These are phyloP conservation scores for Zygoascus sp. DNA, from an alignment of 1,139 yeast species.

Conservation along the genomic window DNA sequence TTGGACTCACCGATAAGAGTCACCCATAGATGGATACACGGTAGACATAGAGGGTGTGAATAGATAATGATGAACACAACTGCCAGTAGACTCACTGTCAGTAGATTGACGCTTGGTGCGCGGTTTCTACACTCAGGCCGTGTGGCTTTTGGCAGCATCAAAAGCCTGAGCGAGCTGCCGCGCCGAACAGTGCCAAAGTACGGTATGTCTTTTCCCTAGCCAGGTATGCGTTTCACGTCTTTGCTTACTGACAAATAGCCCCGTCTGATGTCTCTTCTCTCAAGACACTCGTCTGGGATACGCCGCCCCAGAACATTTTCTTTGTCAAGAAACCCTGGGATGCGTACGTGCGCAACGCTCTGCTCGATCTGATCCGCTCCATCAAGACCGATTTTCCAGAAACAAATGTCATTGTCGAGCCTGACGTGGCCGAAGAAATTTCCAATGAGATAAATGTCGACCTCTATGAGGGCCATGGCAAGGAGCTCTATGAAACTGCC, in stretches of 20 bases:
- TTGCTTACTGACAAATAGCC: slow-evolving; percentile 10
- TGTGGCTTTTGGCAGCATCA: not conserved
- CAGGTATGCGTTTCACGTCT: too few relatives aligned
- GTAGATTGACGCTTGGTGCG: too few relatives aligned
- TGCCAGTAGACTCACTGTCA: not conserved
- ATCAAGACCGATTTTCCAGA: slow-evolving; percentile 47
- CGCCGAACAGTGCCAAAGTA: slow-evolving; percentile 2
- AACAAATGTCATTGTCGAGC: slow-evolving; percentile 70
- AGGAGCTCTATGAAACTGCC: slow-evolving; percentile 47
- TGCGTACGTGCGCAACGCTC: slow-evolving; percentile 56
- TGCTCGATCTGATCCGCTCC: slow-evolving; percentile 53
- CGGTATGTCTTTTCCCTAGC: not conserved
- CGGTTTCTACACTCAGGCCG: not conserved
- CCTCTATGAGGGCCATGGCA: slow-evolving; percentile 40
- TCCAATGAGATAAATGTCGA: slow-evolving; percentile 37
- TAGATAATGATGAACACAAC: not conserved
- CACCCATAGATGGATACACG: too few relatives aligned
- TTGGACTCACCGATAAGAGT: too few relatives aligned
- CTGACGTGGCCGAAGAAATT: slow-evolving; percentile 72
- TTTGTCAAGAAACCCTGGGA: slow-evolving; percentile 86
- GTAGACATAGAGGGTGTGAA: too few relatives aligned
- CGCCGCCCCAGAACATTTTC: slow-evolving; percentile 58
- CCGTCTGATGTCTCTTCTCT: slow-evolving; percentile 16
- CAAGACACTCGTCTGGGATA: slow-evolving; percentile 30
- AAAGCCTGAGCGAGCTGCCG: slow-evolving; percentile 4